Base-by-base conservation (phyloP, 805 yeast genomes). In the Teunomyces gatunensis region DNA sequence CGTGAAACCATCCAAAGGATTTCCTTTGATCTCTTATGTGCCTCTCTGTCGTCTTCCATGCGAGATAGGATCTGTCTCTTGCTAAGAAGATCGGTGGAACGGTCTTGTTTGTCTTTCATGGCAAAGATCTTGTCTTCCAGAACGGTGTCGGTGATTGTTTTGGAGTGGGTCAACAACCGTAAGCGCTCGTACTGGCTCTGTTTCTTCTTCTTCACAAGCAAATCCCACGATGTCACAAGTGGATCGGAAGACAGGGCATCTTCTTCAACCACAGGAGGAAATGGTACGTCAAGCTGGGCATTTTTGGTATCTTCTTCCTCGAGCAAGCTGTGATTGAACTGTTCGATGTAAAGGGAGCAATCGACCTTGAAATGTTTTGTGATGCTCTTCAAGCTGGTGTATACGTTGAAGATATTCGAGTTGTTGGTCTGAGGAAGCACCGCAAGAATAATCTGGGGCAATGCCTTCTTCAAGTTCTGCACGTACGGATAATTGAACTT, bases 11-110 rank as follows among this genome's bases (percentile, higher is more conserved):
- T 77, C 96, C 97, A 89, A 18, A 83, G 72, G 9, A 77, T 80
- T 58, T 92, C 97, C 56, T 91, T 89, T 11, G 86, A 79, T 53
- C 87, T 77, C 61, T 92, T 92, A 59, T 89, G 90, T 39, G 96
- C 73, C 62, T 92, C 99, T 55, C 99, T 73, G 62, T 92, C 98
- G 52, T 85, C 91, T 61, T 92, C 97, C 84, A 92, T 89, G 50
- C 98, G 71, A 32, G 80, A 76, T 13, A 89, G 61, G 13, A 87
- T 81, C 54, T 85, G 89, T 41, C 81, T 64, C 45, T 68, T 68
- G 4, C 76, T 58, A 4, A 71, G 54, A 41, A 63, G 50, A 21
- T 52, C 54, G 52, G 56, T 28, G 33, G 45, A 29, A 21, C 50
- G 52, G 21, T 48, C 56, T 17, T 58, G 63, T 45, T 61, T 57